These are phyloP conservation scores for Ophiostoma populinum DNA, from an alignment of 2,329 filamentous ascomycete genomes.

Conservation along the genomic window DNA sequence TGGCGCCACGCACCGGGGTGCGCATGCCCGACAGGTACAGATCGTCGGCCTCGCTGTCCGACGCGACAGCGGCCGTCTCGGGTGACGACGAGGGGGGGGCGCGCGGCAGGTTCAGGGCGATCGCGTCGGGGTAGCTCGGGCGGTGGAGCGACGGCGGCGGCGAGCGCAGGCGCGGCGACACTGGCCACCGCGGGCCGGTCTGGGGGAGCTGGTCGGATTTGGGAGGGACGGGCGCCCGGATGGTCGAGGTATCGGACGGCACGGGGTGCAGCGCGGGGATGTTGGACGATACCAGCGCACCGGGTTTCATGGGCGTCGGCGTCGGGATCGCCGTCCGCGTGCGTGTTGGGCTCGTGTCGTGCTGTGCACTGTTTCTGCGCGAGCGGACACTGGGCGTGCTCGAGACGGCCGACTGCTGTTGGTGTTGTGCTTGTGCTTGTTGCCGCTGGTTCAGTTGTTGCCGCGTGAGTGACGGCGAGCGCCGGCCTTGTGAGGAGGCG, in stretches of 20 bases:
- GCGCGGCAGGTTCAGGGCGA: conserved; percentile 35
- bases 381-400: conserved; percentile 24
- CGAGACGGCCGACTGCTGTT: background rate
- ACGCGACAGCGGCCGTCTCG: conserved; percentile 20
- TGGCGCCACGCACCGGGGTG: conserved; percentile 40
- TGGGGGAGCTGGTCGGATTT: conserved; percentile 37
- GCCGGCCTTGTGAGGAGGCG: conserved; percentile 2
- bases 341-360: conserved; percentile 48
- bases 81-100: conserved; percentile 26
- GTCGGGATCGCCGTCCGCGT: conserved; percentile 36
- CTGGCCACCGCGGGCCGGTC: conserved; percentile 54
- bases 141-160: conserved; percentile 45
- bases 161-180: conserved; percentile 61
- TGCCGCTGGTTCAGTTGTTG: conserved; percentile 16
- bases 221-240: conserved; percentile 45
- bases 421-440: conserved; percentile 1
- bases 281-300: conserved; percentile 46
- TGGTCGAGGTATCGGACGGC: conserved; percentile 35
- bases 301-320: conserved; percentile 39
- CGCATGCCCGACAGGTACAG: conserved; percentile 31
- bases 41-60: conserved; percentile 38
- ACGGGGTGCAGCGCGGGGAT: conserved; percentile 48
- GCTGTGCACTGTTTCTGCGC: conserved; percentile 47
- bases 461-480: conserved; percentile 15
- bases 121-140: conserved; percentile 22